Evolutionary conservation across 345 rosid species (phyloP).

Genomic region (Populus alba): DNA sequence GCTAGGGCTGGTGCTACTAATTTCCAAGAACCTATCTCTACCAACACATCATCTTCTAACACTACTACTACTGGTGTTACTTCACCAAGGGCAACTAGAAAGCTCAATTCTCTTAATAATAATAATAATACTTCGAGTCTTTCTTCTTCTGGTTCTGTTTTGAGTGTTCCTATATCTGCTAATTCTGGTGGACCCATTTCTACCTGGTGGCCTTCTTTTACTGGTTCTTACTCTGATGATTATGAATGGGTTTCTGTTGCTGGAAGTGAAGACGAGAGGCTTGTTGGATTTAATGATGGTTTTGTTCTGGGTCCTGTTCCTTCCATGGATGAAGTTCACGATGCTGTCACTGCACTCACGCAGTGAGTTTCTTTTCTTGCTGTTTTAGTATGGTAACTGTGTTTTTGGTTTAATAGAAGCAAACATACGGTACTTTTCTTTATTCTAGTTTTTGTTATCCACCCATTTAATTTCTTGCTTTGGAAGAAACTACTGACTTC

Average conservation of each 20-base stretch:
- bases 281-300: constrained; percentile 34
- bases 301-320: constrained; percentile 58
- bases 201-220: constrained; percentile 30
- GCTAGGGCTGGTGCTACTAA: constrained; percentile 46
- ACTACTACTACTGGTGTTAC: constrained; percentile 28
- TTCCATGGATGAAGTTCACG: constrained; percentile 64
- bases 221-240: constrained; percentile 42
- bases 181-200: constrained; percentile 20
- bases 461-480: neutral
- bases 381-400: neutral
- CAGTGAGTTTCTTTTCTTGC: constrained; percentile 40
- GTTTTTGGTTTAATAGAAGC: neutral
- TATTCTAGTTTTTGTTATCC: neutral
- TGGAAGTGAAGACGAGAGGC: constrained; percentile 29
- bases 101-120: constrained; percentile 17
- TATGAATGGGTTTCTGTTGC: constrained; percentile 64
- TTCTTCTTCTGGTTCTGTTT: constrained; percentile 31
- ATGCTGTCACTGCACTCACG: constrained; percentile 69
- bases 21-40: constrained; percentile 52
- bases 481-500: neutral
- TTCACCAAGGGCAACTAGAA: constrained; percentile 26
- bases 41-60: constrained; percentile 33
- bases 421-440: neutral
- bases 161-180: constrained; percentile 33
- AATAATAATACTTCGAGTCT: constrained; percentile 31